Evolutionary conservation across 2,329 filamentous ascomycete species (phyloP), one percentile per base, ranked within the genome.

Genomic region (Hymenoscyphus fraxineus): DNA sequence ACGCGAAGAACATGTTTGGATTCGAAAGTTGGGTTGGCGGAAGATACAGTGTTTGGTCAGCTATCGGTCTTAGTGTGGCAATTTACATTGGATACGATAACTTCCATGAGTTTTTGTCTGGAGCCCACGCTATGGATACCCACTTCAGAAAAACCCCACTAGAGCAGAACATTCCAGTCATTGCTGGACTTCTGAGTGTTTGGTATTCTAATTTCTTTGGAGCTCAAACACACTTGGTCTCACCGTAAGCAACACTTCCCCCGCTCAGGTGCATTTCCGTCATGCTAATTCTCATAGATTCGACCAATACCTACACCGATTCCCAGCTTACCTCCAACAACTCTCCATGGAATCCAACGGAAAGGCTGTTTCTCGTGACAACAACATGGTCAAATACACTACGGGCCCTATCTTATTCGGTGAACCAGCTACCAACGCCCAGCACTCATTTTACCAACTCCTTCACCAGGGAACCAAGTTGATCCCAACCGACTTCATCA

Each of bases 381-480:
- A 87, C 64, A 89, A 93, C 44, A 86, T 96, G 66, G 93, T 96
- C 76, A 97, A 97, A 82, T 99, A 99, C 83, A 97, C 93, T 65
- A 99, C 95, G 44, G 94, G 95, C 59, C 87, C 95, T 62, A 94
- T 99, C 76, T 83, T 99, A 68, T 99, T 99, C 77, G 95, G 95
- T 76, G 95, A 99, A 84, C 95, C 95, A 62, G 96, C 93, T 80
- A 99, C 95, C 78, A 99, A 99, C 77, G 95, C 95, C 56, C 95
- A 99, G 83, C 95, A 99, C 86, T 98, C 95, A 67, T 99, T 99
- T 88, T 99, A 96, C 89, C 95, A 99, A 85, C 89, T 99, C 58
- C 88, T 99, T 65, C 95, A 99, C 85, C 95, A 99, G 80, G 95
- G 95, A 75, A 99, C 95, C 73, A 98, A 98, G 87, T 88, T 99